Evolutionary conservation across 345 rosid species (phyloP).

Genomic region (Gossypium australe): DNA sequence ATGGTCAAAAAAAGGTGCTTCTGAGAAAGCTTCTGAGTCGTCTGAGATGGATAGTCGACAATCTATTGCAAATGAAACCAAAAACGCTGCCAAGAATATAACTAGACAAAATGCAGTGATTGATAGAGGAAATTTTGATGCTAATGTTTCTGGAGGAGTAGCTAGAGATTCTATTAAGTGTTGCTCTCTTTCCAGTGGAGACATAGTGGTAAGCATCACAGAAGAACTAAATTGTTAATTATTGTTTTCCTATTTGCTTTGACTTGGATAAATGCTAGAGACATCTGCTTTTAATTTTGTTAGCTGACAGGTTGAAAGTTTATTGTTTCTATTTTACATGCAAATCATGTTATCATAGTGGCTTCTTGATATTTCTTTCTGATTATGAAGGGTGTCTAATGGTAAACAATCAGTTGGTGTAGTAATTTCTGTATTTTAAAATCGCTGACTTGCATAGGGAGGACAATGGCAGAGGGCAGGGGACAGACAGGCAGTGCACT

Average conservation of each 20-base stretch:
- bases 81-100: conserved; percentile 22
- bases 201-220: conserved; percentile 76
- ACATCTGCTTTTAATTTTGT: background rate
- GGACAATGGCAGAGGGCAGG: background rate
- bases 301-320: conserved; percentile 1
- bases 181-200: conserved; percentile 83
- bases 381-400: conserved; percentile 10
- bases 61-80: conserved; percentile 16
- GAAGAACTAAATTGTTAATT: conserved; percentile 21
- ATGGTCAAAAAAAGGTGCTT: conserved; percentile 68
- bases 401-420: background rate
- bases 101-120: conserved; percentile 51
- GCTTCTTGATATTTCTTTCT: conserved; percentile 4
- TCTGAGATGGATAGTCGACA: conserved; percentile 30
- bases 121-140: conserved; percentile 80
- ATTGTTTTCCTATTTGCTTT: background rate
- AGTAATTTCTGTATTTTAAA: background rate
- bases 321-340: background rate
- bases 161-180: conserved; percentile 75
- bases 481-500: background rate
- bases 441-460: background rate
- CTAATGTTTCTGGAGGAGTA: conserved; percentile 73
- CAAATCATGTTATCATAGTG: background rate
- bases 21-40: conserved; percentile 25
- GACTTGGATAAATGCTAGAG: background rate